Base-by-base conservation (phyloP, 1,139 yeast species). In the Arxiozyma heterogenica region DNA sequence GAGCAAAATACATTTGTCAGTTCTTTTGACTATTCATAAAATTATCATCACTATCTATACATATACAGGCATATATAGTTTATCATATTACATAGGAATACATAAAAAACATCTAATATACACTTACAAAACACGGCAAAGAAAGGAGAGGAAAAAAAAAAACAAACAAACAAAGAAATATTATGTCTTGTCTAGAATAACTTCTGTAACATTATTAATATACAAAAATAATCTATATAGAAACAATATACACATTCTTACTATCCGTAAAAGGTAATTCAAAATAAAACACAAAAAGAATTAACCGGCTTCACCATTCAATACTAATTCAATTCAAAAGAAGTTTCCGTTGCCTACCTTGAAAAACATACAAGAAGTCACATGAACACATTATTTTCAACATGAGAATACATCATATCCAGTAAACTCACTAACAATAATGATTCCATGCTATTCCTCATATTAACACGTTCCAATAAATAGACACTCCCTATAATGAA, bases 401-500 rank as follows among this genome's bases (percentile, higher is more conserved):
- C 41, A 49, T 34, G 25, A 42, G 41, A 30, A 15, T 2, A 23
- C 18, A 39, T 21, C n/a, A 23, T 23, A 23, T 34, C 3, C 18
- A 20, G 18, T 27, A 30, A 47, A 17, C 44, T 39, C 42, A 41
- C 44, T 47, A 47, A 39, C 50, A 47, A 47, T 25, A 47, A 34
- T 17, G 23, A 6, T 34, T 12, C 39, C 39, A 21, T 21, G 34
- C n/a, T 17, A 46, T 30, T 27, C 11, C 9, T 2, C 41, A 46
- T 15, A 9, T 20, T 4, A 30, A 20, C 12, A 22, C 39, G 3
- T 7, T 20, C 41, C 18, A 39, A 21, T n/a, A 15, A 39, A 22
- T n/a, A 9, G 20, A 17, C 23, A 41, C 41, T 43, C 47, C 47
- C 51, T 49, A 49, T 49, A 49, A 49, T 49, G 51, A 49, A 49